Base-by-base conservation (phyloP, 2,329 filamentous ascomycete genomes). In the Elsinoe necatrix region DNA sequence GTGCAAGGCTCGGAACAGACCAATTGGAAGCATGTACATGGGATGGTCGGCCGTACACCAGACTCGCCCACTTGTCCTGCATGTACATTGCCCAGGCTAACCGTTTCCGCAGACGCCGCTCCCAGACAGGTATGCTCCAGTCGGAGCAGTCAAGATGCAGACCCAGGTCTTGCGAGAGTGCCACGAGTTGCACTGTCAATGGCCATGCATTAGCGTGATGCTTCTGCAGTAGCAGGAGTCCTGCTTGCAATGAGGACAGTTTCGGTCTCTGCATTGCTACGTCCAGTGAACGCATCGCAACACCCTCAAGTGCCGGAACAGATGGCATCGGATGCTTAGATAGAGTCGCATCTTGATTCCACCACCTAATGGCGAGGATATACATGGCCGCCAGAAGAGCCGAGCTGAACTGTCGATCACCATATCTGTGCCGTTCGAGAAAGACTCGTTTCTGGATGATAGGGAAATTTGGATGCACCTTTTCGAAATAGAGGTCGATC, bases 11-110 rank as follows among this genome's bases (percentile, higher is more conserved):
- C 58, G 78, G 77, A 4, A 95, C 89, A 1, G 85, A 89, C 89
- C 89, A 95, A 69, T 95, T 83, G 18, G 77, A 74, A 16, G 76
- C 71, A 61, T 81, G 80, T 57, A 85, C 83, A 62, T 95, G 89
- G 3, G 89, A 93, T 0, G 89, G 90, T 9, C 89, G 84, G 8
- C 89, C 89, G 65, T 95, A 87, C 21, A 93, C 84, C 18, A 95
- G 76, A 1, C 89, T 85, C 14, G 87, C 88, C 90, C 90, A 95
- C 69, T 88, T 95, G 71, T 96, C 91, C 72, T 95, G 89, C 85
- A 95, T 92, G 68, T 93, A 95, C 52, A 95, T 72, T 1, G 88
- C 90, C 90, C 91, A 95, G 0, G 89, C 89, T 41, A 95, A 80
- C 50, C 91, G 82, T 68, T 92, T 93, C 59, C 91, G 80, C 58